phyloP scores from a whole-genome alignment of 2,329 filamentous ascomycete species.

The Fusarium sp. region DNA sequence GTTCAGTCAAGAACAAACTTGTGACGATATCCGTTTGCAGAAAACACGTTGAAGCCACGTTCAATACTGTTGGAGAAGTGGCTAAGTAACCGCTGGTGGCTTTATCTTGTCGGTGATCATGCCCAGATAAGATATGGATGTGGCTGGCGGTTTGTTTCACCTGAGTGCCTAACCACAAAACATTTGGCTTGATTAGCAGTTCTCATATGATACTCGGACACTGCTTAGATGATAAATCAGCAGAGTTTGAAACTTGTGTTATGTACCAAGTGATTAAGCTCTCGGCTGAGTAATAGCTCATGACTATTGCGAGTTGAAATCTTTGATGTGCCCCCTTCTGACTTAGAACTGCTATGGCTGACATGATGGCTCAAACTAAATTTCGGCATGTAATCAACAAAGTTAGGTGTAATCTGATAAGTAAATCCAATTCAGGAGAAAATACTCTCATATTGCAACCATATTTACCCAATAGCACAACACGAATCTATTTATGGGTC shows the following conservation, averaged over 20 bases:
- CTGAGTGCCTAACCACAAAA: neutral
- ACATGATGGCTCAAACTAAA: neutral
- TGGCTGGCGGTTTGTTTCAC: neutral
- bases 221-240: neutral
- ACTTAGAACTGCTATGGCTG: neutral
- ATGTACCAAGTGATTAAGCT: neutral
- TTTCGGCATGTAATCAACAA: neutral
- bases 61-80: neutral
- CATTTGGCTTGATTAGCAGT: neutral
- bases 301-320: too few relatives aligned
- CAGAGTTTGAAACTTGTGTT: neutral
- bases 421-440: neutral
- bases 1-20: neutral
- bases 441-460: neutral
- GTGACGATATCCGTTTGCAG: neutral
- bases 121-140: constrained; percentile 2
- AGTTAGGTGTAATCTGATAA: neutral
- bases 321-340: too few relatives aligned
- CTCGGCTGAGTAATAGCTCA: neutral
- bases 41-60: neutral
- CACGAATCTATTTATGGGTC: constrained; percentile 41
- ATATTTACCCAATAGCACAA: constrained; percentile 38
- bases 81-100: neutral
- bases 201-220: neutral
- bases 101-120: constrained; percentile 8